Conservation (phyloP, 495 filamentous ascomycete genomes). For the Penicillium waksmanii region DNA sequence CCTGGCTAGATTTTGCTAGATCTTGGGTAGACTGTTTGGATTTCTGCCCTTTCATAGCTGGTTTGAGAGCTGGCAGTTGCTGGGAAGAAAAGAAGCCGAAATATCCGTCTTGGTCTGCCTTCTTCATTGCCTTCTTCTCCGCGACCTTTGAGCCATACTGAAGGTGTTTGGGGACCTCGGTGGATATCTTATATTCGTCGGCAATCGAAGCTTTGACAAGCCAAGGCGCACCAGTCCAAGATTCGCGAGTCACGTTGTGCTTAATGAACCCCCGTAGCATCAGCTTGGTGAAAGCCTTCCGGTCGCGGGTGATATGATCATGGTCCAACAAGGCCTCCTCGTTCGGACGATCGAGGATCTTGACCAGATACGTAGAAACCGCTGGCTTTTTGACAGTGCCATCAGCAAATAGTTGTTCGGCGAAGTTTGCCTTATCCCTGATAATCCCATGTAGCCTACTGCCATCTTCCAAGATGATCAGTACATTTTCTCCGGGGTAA, state of each 20-base stretch:
- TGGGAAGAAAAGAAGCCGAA: conserved; percentile 58
- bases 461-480: conserved; percentile 68
- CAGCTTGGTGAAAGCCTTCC: conserved; percentile 93
- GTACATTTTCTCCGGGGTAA: conserved; percentile 87
- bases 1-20: conserved; percentile 47
- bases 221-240: conserved; percentile 96
- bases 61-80: conserved; percentile 76
- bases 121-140: conserved; percentile 78
- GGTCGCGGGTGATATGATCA: conserved; percentile 81
- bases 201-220: conserved; percentile 87
- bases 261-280: conserved; percentile 94
- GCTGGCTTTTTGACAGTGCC: conserved; percentile 64
- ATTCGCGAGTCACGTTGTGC: conserved; percentile 86
- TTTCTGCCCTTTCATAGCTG: conserved; percentile 78
- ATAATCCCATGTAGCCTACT: conserved; percentile 78
- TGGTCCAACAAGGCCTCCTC: conserved; percentile 82
- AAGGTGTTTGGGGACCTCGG: conserved; percentile 79
- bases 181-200: conserved; percentile 79
- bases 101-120: conserved; percentile 59
- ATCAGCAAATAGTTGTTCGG: conserved; percentile 62
- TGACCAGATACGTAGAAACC: conserved; percentile 82
- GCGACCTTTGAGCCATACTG: conserved; percentile 77
- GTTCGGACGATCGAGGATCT: conserved; percentile 65
- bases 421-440: conserved; percentile 82
- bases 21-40: conserved; percentile 56